Percentiles rank a stretch among this genome's conserved stretches.
Conservation (phyloP, 768 basidiomycete genomes). For the Neoboletus magnificus region DNA sequence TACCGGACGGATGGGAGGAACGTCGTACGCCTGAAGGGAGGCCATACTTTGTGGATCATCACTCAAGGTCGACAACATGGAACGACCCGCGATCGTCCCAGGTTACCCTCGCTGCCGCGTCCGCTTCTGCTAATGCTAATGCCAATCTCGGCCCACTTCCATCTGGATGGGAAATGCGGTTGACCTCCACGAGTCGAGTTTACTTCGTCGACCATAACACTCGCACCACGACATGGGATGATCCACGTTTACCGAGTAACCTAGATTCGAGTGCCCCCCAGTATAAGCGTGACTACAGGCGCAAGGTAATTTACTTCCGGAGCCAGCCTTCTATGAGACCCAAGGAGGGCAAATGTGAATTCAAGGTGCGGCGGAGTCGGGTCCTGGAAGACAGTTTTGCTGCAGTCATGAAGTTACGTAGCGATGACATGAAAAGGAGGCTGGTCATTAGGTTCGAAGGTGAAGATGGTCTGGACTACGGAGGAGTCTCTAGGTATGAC, state of each 20-base stretch:
- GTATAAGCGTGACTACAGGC: slow-evolving; percentile 90
- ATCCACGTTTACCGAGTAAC: slow-evolving; percentile 79
- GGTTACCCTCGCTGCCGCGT: slow-evolving; percentile 44
- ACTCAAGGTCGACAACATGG: slow-evolving; percentile 86
- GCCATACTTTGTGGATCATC: slow-evolving; percentile 74
- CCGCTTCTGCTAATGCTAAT: slow-evolving; percentile 42
- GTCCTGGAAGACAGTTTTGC: slow-evolving; percentile 87
- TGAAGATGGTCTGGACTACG: slow-evolving; percentile 78
- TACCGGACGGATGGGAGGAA: slow-evolving; percentile 92
- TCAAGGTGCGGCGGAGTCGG: slow-evolving; percentile 76
- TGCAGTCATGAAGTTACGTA: slow-evolving; percentile 77
- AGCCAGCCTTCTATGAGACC: slow-evolving; percentile 82
- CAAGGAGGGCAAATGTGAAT: slow-evolving; percentile 77
- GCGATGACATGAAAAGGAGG: slow-evolving; percentile 65
- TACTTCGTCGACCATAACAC: slow-evolving; percentile 95
- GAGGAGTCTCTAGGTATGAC: slow-evolving; percentile 66
- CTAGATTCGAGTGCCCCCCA: slow-evolving; percentile 90
- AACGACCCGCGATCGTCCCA: slow-evolving; percentile 71
- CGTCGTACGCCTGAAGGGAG: slow-evolving; percentile 86
- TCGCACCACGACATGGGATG: slow-evolving; percentile 90
- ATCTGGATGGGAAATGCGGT: slow-evolving; percentile 92
- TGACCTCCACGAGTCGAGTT: slow-evolving; percentile 78
- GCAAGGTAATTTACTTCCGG: slow-evolving; percentile 91
- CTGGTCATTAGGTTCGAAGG: slow-evolving; percentile 75
- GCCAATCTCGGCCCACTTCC: slow-evolving; percentile 78